Conservation (phyloP, 768 basidiomycete species). For the Russula griseocarnosa region DNA sequence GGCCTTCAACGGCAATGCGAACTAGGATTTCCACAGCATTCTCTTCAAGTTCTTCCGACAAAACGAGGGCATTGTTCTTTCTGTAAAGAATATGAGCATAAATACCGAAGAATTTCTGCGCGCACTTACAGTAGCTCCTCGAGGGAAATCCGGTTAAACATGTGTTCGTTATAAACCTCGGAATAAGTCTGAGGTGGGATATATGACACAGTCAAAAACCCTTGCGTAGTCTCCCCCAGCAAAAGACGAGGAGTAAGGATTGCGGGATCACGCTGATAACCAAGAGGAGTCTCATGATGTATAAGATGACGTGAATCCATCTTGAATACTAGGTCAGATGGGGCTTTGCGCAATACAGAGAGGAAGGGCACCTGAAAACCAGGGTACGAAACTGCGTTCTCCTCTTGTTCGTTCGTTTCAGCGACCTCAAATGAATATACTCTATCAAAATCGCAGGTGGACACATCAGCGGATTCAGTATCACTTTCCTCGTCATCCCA, state of each 20-base stretch:
- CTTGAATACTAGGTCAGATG: neutral
- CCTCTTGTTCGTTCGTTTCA: conserved; percentile 55
- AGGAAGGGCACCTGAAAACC: conserved; percentile 44
- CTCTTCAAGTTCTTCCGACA: conserved; percentile 14
- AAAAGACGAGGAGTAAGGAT: conserved; percentile 11
- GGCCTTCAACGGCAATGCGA: neutral
- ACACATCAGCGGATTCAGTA: conserved; percentile 34
- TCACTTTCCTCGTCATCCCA: conserved; percentile 39
- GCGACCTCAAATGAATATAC: conserved; percentile 52
- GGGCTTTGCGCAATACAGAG: no score
- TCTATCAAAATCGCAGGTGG: conserved; percentile 43
- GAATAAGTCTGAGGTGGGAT: neutral
- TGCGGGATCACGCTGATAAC: neutral
- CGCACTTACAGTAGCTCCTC: conserved; percentile 9
- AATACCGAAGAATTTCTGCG: no score
- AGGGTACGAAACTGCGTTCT: conserved; percentile 41
- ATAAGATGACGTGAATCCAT: conserved; percentile 2
- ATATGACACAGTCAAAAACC: conserved; percentile 14
- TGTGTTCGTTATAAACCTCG: neutral
- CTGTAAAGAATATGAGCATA: conserved; percentile 6
- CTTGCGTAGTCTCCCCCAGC: conserved; percentile 28
- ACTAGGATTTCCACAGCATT: conserved; percentile 1
- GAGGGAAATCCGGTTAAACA: neutral
- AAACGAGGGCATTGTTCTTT: neutral
- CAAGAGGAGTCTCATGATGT: neutral